These are phyloP conservation scores for Acer campestre DNA, from an alignment of 345 rosid genomes.

Conservation along the genomic window DNA sequence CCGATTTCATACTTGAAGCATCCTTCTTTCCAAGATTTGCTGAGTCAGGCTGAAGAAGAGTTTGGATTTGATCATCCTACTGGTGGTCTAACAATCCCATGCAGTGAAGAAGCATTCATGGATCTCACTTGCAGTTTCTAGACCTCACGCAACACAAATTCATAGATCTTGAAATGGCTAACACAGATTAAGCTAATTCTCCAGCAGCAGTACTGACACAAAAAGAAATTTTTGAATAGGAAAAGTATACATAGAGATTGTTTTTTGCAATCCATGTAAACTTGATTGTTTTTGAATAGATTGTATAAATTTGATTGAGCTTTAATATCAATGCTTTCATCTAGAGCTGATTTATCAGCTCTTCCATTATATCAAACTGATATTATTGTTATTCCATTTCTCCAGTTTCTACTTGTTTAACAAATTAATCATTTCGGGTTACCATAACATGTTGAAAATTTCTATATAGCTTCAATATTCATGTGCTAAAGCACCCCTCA, in stretches of 20 bases:
- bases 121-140: constrained; percentile 20
- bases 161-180: not conserved
- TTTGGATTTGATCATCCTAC: constrained; percentile 27
- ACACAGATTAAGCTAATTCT: not conserved
- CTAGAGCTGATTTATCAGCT: not conserved
- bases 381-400: too few species aligned
- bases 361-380: not conserved
- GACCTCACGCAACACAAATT: not conserved
- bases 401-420: too few species aligned
- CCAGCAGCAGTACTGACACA: not conserved
- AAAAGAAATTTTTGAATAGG: not conserved
- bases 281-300: not conserved
- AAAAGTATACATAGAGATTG: not conserved
- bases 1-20: constrained; percentile 39
- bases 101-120: constrained; percentile 26
- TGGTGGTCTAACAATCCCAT: constrained; percentile 30
- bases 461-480: not conserved
- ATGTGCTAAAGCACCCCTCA: not conserved
- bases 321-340: too few species aligned
- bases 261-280: not conserved
- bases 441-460: not conserved
- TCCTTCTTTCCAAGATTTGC: constrained; percentile 43
- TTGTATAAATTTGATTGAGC: not conserved
- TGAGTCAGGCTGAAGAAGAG: constrained; percentile 25
- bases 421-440: too few species aligned